These are phyloP conservation scores for Aspergillus viridinutans DNA, from an alignment of 2,329 filamentous ascomycete species.

Conservation along the genomic window DNA sequence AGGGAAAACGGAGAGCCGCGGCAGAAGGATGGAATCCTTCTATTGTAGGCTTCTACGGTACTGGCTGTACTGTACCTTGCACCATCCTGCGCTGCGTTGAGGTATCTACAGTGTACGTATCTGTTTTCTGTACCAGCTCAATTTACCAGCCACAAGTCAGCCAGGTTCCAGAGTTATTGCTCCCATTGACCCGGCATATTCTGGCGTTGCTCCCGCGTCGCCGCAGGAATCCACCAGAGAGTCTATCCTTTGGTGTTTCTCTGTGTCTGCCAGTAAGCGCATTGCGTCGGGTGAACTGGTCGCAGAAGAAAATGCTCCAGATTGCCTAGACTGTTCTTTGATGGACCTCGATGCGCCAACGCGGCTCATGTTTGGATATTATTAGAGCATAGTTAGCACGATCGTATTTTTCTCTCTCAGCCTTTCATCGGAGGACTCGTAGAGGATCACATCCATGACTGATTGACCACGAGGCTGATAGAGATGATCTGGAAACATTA, in stretches of 20 bases:
- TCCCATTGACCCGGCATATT: neutral
- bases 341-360: too few relatives aligned
- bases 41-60: neutral
- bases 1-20: slow-evolving; percentile 3
- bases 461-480: neutral
- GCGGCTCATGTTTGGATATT: too few relatives aligned
- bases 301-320: neutral
- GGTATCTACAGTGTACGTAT: neutral
- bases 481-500: neutral
- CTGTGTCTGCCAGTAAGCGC: neutral
- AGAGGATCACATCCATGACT: neutral
- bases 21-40: slow-evolving; percentile 1
- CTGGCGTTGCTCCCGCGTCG: too few relatives aligned
- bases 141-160: neutral
- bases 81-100: neutral
- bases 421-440: neutral
- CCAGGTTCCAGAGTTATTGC: neutral
- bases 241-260: neutral
- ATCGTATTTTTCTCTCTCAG: neutral
- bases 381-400: neutral
- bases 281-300: neutral
- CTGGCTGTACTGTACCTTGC: neutral
- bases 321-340: too few relatives aligned
- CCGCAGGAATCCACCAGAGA: neutral
- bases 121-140: too few relatives aligned